phyloP scores from a whole-genome alignment of 257 asterid genomes.

The Scutellaria barbata region DNA sequence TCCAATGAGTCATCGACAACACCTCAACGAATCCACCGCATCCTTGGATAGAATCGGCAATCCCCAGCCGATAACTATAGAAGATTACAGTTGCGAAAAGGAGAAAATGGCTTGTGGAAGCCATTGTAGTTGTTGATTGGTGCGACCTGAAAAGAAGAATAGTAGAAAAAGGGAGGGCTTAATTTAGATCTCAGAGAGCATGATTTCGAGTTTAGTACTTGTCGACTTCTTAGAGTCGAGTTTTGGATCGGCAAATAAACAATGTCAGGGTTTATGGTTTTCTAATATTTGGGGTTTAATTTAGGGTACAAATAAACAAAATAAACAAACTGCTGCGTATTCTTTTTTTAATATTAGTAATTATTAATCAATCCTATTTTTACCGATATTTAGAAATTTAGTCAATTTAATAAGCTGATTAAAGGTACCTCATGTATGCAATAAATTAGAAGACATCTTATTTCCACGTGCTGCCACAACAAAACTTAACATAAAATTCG shows the following conservation, averaged over 20 bases:
- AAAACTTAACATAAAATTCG: no score
- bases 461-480: no score
- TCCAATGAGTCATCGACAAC: slow-evolving; percentile 20
- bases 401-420: no score
- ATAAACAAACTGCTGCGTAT: no score
- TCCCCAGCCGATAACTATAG: slow-evolving; percentile 38
- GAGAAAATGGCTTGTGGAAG: slow-evolving; percentile 23
- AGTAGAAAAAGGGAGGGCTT: not conserved
- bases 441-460: no score
- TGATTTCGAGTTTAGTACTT: slow-evolving; percentile 32
- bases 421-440: no score
- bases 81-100: slow-evolving; percentile 36
- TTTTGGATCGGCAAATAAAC: not conserved
- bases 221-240: slow-evolving; percentile 9
- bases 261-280: slow-evolving; percentile 41
- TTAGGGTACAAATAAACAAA: not conserved
- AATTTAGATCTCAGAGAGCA: slow-evolving; percentile 45
- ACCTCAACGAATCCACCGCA: slow-evolving; percentile 99
- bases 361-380: no score
- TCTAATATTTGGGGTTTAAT: not conserved
- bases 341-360: no score
- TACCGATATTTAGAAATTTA: no score
- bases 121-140: slow-evolving; percentile 44
- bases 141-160: slow-evolving; percentile 29
- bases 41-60: slow-evolving; percentile 84